phyloP scores from a whole-genome alignment of 75 land plant genomes.

The Adiantum capillusveneris region DNA sequence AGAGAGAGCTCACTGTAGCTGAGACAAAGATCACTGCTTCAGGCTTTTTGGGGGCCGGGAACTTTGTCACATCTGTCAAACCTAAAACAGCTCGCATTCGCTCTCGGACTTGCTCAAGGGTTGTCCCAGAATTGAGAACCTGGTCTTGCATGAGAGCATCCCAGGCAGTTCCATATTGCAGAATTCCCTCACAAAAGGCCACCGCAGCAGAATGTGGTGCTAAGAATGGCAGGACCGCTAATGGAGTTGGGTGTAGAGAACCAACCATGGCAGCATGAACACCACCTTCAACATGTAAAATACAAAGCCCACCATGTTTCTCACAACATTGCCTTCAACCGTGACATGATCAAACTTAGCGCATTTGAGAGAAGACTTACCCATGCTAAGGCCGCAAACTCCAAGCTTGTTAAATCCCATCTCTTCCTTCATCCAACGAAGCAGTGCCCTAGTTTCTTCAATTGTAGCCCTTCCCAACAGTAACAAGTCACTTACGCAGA shows the following conservation, averaged over 20 bases:
- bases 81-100: slow-evolving; percentile 84
- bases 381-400: slow-evolving; percentile 97
- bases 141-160: slow-evolving; percentile 79
- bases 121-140: slow-evolving; percentile 41
- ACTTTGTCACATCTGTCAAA: slow-evolving; percentile 91
- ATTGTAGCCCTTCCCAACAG: slow-evolving; percentile 88
- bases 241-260: slow-evolving; percentile 78
- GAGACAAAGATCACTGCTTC: slow-evolving; percentile 81
- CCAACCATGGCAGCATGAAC: slow-evolving; percentile 99
- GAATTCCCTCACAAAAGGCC: slow-evolving; percentile 92
- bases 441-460: slow-evolving; percentile 85
- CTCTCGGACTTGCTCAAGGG: slow-evolving; percentile 80
- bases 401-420: slow-evolving; percentile 86
- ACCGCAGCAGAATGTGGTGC: slow-evolving; percentile 96
- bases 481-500: slow-evolving; percentile 96
- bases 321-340: no score
- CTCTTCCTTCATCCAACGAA: slow-evolving; percentile 76
- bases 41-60: slow-evolving; percentile 83
- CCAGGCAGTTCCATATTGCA: slow-evolving; percentile 92
- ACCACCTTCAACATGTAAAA: slow-evolving; percentile 51
- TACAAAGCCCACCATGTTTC: no score
- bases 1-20: slow-evolving; percentile 67
- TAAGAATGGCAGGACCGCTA: slow-evolving; percentile 89
- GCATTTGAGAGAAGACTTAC: slow-evolving; percentile 30
- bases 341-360: not conserved